phyloP scores from a whole-genome alignment of 2,329 filamentous ascomycete genomes.

The Cryphonectria naterciae region DNA sequence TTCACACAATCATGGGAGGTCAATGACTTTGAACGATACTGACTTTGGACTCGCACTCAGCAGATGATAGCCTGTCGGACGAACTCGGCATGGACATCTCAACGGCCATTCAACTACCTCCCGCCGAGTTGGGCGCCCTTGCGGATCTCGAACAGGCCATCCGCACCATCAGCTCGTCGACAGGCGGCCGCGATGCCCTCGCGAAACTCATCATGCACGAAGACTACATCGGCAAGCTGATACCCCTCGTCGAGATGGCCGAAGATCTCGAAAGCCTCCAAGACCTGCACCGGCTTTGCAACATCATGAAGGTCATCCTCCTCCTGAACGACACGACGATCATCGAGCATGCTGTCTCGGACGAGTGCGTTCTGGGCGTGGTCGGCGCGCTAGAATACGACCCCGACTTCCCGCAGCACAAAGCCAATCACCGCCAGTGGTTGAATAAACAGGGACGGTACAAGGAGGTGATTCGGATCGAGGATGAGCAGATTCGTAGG shows the following conservation, averaged over 20 bases:
- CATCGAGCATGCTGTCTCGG: slow-evolving; percentile 90
- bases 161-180: slow-evolving; percentile 74
- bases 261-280: slow-evolving; percentile 87
- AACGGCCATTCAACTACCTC: slow-evolving; percentile 73
- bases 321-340: slow-evolving; percentile 93
- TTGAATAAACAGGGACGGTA: slow-evolving; percentile 86
- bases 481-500: slow-evolving; percentile 76
- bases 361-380: slow-evolving; percentile 86
- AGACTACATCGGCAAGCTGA: slow-evolving; percentile 84
- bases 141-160: slow-evolving; percentile 84
- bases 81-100: slow-evolving; percentile 77
- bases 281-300: slow-evolving; percentile 90
- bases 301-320: slow-evolving; percentile 96
- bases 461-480: slow-evolving; percentile 94
- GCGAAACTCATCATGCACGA: slow-evolving; percentile 85
- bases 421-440: slow-evolving; percentile 95
- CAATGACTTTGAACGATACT: background rate
- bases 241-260: slow-evolving; percentile 83
- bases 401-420: slow-evolving; percentile 95
- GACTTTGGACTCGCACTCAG: slow-evolving; percentile 7
- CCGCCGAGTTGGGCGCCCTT: slow-evolving; percentile 80
- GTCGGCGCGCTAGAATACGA: slow-evolving; percentile 97
- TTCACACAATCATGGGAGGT: slow-evolving; percentile 35
- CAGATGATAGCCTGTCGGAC: slow-evolving; percentile 87
- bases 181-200: slow-evolving; percentile 79